phyloP scores from a whole-genome alignment of 768 basidiomycete species.

The Psilocybe azurescens region DNA sequence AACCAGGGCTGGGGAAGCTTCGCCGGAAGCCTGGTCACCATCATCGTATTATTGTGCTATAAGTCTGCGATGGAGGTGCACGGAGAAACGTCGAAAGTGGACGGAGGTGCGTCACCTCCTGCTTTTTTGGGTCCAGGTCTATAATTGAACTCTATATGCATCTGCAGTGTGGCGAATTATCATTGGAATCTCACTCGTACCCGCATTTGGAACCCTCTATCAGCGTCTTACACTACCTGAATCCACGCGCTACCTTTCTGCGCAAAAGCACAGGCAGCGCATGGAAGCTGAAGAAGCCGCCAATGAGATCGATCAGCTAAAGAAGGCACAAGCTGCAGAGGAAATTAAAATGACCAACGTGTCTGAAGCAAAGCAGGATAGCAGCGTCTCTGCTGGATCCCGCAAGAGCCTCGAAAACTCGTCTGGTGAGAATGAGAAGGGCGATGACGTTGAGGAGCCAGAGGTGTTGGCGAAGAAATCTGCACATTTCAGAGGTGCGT shows the following conservation, averaged over 20 bases:
- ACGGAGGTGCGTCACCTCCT: conserved; percentile 56
- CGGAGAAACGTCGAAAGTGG: conserved; percentile 65
- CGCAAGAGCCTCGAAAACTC: background rate
- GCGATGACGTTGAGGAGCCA: conserved; percentile 6
- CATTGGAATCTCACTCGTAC: conserved; percentile 75
- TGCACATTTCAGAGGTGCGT: conserved; percentile 55
- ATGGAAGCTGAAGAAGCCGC: conserved; percentile 23
- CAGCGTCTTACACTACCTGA: conserved; percentile 78
- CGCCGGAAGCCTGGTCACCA: conserved; percentile 62
- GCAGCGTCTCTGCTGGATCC: background rate
- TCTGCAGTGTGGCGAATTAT: conserved; percentile 71
- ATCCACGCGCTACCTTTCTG: conserved; percentile 57
- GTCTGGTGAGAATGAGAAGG: background rate
- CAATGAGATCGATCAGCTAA: conserved; percentile 34
- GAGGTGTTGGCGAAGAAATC: conserved; percentile 42
- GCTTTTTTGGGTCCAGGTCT: background rate
- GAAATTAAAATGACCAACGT: background rate
- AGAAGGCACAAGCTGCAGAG: conserved; percentile 21
- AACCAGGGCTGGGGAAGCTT: conserved; percentile 83
- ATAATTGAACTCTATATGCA: background rate
- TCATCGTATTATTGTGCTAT: conserved; percentile 70
- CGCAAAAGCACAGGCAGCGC: conserved; percentile 38
- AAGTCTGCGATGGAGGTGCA: conserved; percentile 64
- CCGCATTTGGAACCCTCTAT: conserved; percentile 77
- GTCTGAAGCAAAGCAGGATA: background rate